Conservation (phyloP, 139 green algal genomes). For the Picochlorum sp. region DNA sequence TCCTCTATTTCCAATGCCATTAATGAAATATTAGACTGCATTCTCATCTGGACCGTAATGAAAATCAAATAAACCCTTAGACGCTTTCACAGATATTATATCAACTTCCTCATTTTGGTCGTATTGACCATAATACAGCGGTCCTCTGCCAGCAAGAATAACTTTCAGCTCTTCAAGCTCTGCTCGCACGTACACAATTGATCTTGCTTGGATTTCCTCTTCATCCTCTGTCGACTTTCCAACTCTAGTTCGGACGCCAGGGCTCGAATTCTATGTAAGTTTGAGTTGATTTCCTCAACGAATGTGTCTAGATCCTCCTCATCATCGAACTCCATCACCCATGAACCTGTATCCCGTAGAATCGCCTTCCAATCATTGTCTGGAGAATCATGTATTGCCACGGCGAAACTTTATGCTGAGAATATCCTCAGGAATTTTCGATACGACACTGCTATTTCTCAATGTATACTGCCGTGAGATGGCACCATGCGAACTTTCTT, state of each 20-base stretch:
- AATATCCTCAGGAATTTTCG: background rate
- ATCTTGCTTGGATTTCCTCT: too few species aligned
- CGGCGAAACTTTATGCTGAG: too few species aligned
- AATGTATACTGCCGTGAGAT: slow-evolving; percentile 10
- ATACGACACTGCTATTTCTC: slow-evolving; percentile 3
- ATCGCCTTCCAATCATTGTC: too few species aligned
- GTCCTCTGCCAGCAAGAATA: background rate
- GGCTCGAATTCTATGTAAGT: too few species aligned
- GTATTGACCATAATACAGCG: background rate
- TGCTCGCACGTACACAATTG: too few species aligned
- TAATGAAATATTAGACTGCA: slow-evolving; percentile 39
- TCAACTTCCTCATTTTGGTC: slow-evolving; percentile 2
- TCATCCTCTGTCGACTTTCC: too few species aligned
- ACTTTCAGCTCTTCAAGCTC: background rate
- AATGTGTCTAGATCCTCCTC: too few species aligned
- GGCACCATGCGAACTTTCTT: background rate
- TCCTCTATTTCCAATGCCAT: slow-evolving; percentile 43
- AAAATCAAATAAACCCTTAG: background rate
- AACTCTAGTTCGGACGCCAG: too few species aligned
- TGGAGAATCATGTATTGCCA: too few species aligned
- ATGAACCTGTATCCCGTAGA: too few species aligned
- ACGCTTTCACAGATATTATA: background rate
- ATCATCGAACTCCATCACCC: too few species aligned
- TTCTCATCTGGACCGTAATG: background rate
- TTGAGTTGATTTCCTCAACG: too few species aligned